Evolutionary conservation across 78 protist genomes (phyloP).

Genomic region (Protostelium mycophagum): DNA sequence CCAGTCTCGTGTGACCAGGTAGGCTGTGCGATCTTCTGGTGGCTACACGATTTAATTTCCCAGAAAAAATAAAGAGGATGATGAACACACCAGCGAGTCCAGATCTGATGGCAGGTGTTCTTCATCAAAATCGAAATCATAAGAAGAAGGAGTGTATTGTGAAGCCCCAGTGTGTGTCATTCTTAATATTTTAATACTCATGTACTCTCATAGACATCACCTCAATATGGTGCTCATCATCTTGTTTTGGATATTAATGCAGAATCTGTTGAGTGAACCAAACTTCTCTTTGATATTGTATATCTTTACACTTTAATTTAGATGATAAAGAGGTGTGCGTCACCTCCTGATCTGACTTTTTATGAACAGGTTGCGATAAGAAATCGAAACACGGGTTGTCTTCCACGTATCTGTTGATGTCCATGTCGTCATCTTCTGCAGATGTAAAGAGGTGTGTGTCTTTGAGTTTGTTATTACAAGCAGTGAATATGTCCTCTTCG

Average conservation of each 20-base stretch:
- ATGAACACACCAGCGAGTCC: neutral
- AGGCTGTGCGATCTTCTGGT: neutral
- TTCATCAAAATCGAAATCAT: neutral
- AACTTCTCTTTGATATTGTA: neutral
- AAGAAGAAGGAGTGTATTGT: neutral
- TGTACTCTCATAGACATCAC: neutral
- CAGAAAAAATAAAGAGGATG: neutral
- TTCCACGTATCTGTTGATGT: too few species aligned
- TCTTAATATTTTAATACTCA: neutral
- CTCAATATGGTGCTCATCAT: neutral
- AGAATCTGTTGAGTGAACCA: neutral
- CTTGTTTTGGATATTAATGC: neutral
- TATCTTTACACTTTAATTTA: neutral
- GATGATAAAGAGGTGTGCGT: neutral
- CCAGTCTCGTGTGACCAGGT: neutral
- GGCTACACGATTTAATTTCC: neutral
- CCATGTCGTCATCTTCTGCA: too few species aligned
- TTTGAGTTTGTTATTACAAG: too few species aligned
- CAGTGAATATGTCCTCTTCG: too few species aligned
- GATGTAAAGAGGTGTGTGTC: too few species aligned
- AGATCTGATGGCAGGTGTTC: neutral
- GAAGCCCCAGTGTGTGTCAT: neutral
- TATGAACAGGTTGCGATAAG: neutral
- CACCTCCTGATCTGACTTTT: neutral
- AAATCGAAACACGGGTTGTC: neutral